Evolutionary conservation across 2,329 filamentous ascomycete genomes (phyloP).

Genomic region (Trichoderma harzianum): DNA sequence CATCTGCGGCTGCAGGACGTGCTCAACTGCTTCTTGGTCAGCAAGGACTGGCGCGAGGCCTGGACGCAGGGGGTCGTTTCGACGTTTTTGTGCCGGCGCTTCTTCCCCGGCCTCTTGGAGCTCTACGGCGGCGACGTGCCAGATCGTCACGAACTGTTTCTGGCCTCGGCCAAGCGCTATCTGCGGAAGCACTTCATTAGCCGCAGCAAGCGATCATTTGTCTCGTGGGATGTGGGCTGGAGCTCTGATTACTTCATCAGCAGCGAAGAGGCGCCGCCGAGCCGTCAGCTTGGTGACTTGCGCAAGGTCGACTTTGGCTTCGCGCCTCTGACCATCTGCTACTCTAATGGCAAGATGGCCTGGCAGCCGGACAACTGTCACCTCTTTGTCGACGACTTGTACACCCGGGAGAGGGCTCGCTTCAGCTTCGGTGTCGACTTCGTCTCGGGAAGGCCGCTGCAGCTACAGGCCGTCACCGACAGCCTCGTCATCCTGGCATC

Average conservation of each 20-base stretch:
- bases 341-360: conserved; percentile 26
- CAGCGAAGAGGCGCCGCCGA: background rate
- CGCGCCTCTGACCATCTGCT: conserved; percentile 20
- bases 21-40: conserved; percentile 27
- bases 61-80: conserved; percentile 27
- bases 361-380: conserved; percentile 26
- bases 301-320: conserved; percentile 18
- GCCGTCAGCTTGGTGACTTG: conserved; percentile 5
- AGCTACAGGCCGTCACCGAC: conserved; percentile 24
- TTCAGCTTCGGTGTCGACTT: conserved; percentile 22
- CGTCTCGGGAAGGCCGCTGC: conserved; percentile 21
- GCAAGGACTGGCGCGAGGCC: conserved; percentile 24
- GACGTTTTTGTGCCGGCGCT: conserved; percentile 22
- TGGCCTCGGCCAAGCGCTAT: conserved; percentile 15
- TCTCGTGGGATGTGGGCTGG: conserved; percentile 21
- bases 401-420: conserved; percentile 20
- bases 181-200: conserved; percentile 18
- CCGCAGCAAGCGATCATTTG: conserved; percentile 3
- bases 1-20: conserved; percentile 27
- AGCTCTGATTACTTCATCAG: conserved; percentile 10
- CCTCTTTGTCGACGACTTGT: conserved; percentile 28
- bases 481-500: conserved; percentile 23
- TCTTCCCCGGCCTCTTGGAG: conserved; percentile 30
- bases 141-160: conserved; percentile 21
- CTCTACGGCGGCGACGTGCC: conserved; percentile 6